A percentile compares a stretch with the other conserved stretches of the same genome.
These are phyloP conservation scores for Colletotrichum tanaceti DNA, from an alignment of 2,329 filamentous ascomycete species.

Conservation along the genomic window DNA sequence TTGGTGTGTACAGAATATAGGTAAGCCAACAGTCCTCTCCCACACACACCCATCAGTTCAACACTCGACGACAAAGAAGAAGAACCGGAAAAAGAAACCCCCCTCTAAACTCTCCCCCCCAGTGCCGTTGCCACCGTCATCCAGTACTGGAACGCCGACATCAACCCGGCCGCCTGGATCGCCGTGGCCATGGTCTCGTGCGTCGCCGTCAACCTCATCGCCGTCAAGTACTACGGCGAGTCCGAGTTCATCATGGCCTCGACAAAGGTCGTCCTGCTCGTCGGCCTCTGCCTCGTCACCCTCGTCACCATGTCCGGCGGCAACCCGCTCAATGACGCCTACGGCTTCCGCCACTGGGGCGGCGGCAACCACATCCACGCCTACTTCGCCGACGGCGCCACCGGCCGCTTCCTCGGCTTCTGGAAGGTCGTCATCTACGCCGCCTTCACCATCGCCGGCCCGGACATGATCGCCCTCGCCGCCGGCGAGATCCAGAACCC, in stretches of 20 bases:
- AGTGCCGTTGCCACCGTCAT: constrained; percentile 58
- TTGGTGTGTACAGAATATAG: constrained; percentile 58
- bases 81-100: no score
- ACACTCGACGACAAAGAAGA: no score
- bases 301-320: constrained; percentile 77
- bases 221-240: constrained; percentile 59
- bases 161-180: constrained; percentile 62
- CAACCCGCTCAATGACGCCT: constrained; percentile 71
- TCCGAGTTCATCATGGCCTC: constrained; percentile 68
- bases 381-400: constrained; percentile 57
- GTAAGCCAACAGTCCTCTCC: no score
- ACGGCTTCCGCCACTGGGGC: constrained; percentile 72
- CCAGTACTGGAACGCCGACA: constrained; percentile 55
- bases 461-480: constrained; percentile 72
- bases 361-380: constrained; percentile 49
- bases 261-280: constrained; percentile 58
- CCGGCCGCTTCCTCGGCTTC: constrained; percentile 72
- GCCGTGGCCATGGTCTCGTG: constrained; percentile 59
- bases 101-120: no score
- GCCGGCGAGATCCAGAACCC: constrained; percentile 73
- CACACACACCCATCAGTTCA: no score
- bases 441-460: constrained; percentile 74
- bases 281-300: constrained; percentile 71
- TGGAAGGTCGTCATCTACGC: constrained; percentile 70
- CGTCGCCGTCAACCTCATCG: constrained; percentile 59